Percentiles rank a stretch among this genome's conserved stretches.
Evolutionary conservation across 257 asterid genomes (phyloP).

Genomic region (Thymus quinquecostatus): DNA sequence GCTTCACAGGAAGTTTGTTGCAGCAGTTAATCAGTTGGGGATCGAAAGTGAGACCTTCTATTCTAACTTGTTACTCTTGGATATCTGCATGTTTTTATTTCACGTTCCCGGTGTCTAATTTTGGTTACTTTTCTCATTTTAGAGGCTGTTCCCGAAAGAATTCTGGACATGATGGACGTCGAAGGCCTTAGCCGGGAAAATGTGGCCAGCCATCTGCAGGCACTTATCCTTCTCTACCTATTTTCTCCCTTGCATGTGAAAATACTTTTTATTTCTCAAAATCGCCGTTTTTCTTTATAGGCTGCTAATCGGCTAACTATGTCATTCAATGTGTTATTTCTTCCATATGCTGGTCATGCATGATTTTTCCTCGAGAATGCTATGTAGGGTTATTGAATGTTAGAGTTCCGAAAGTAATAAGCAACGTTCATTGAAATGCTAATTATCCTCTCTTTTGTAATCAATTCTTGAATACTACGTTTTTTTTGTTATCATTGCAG

Average conservation of each 20-base stretch:
- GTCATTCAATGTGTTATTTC: background rate
- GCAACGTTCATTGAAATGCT: background rate
- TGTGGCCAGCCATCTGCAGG: constrained; percentile 99
- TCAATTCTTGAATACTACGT: no score
- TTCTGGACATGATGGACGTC: constrained; percentile 86
- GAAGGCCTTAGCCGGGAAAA: constrained; percentile 87
- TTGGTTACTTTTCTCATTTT: constrained; percentile 28
- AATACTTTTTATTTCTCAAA: constrained; percentile 10
- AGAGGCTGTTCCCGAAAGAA: constrained; percentile 93
- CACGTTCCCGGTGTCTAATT: no score
- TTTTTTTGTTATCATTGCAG: constrained; percentile 45
- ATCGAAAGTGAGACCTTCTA: constrained; percentile 64
- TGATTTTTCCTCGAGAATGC: background rate
- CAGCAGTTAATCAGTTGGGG: constrained; percentile 85
- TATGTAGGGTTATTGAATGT: no score
- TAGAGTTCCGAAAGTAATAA: background rate
- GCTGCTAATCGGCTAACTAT: background rate
- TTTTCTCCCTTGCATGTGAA: background rate
- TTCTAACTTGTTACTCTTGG: constrained; percentile 1
- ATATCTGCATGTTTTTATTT: background rate
- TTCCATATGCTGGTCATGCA: no score
- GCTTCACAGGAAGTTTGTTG: constrained; percentile 84
- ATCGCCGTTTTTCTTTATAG: background rate
- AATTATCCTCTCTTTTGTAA: no score
- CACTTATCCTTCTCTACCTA: constrained; percentile 29